These are phyloP conservation scores for Pseudodiploospora longispora DNA, from an alignment of 2,329 filamentous ascomycete species.

Conservation along the genomic window DNA sequence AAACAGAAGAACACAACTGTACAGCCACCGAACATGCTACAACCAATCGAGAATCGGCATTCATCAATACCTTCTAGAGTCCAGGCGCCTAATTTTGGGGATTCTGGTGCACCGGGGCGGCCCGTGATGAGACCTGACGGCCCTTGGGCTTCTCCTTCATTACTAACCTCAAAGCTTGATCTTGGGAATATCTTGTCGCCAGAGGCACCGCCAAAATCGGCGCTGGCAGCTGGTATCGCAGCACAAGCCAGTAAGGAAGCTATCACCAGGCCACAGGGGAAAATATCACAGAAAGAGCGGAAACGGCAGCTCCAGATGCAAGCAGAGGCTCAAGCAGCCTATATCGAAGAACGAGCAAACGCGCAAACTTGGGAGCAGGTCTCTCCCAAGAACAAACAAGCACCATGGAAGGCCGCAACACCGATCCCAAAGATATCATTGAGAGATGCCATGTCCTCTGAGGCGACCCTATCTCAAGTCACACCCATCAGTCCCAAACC, in stretches of 20 bases:
- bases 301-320: slow-evolving; percentile 73
- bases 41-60: too few species aligned
- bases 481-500: slow-evolving; percentile 30
- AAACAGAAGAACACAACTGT: slow-evolving; percentile 17
- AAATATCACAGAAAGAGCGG: slow-evolving; percentile 84
- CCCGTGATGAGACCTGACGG: slow-evolving; percentile 18
- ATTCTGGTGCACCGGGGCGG: neutral
- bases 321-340: slow-evolving; percentile 35
- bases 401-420: slow-evolving; percentile 60
- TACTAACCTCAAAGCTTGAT: slow-evolving; percentile 58
- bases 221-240: slow-evolving; percentile 45
- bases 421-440: slow-evolving; percentile 40
- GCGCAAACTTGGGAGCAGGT: slow-evolving; percentile 38
- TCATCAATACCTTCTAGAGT: too few species aligned
- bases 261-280: slow-evolving; percentile 37
- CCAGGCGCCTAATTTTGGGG: too few species aligned
- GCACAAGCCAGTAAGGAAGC: slow-evolving; percentile 39
- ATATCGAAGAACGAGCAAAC: slow-evolving; percentile 21
- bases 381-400: slow-evolving; percentile 28
- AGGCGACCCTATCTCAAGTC: slow-evolving; percentile 18
- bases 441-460: slow-evolving; percentile 37
- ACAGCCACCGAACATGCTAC: slow-evolving; percentile 3
- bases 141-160: slow-evolving; percentile 42
- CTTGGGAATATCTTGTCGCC: slow-evolving; percentile 66
- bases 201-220: slow-evolving; percentile 44